Evolutionary conservation across 257 asterid species (phyloP).

Genomic region (Salvia miltiorrhiza): DNA sequence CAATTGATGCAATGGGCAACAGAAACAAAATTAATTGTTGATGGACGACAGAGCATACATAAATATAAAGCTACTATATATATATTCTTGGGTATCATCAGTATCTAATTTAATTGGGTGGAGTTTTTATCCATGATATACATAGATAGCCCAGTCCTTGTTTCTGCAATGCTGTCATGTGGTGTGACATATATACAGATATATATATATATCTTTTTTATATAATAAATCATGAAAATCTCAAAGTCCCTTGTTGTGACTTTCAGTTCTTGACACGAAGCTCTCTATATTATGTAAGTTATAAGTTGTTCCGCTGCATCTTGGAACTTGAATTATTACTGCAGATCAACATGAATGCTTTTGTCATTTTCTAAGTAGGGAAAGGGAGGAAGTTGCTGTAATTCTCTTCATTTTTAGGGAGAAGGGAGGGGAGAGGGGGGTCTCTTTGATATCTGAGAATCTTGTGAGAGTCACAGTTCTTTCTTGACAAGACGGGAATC

Average conservation of each 20-base stretch:
- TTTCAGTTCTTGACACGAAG: constrained; percentile 29
- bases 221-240: not conserved
- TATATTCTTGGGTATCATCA: not conserved
- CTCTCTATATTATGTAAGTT: constrained; percentile 28
- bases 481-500: not conserved
- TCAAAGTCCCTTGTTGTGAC: not conserved
- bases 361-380: constrained; percentile 17
- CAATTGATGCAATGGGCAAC: not conserved
- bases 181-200: not conserved
- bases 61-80: too few relatives aligned
- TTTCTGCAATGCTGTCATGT: constrained; percentile 21
- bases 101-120: too few relatives aligned
- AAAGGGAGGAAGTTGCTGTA: not conserved
- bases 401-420: not conserved
- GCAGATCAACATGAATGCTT: not conserved
- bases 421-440: not conserved
- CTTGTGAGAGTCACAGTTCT: not conserved
- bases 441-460: not conserved
- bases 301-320: constrained; percentile 5
- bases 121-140: constrained; percentile 27
- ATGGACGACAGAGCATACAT: not conserved
- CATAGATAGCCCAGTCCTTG: not conserved
- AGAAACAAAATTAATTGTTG: not conserved
- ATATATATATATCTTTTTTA: not conserved
- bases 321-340: constrained; percentile 31